These are phyloP conservation scores for Ehretia macrophylla DNA, from an alignment of 257 asterid genomes.

Conservation along the genomic window DNA sequence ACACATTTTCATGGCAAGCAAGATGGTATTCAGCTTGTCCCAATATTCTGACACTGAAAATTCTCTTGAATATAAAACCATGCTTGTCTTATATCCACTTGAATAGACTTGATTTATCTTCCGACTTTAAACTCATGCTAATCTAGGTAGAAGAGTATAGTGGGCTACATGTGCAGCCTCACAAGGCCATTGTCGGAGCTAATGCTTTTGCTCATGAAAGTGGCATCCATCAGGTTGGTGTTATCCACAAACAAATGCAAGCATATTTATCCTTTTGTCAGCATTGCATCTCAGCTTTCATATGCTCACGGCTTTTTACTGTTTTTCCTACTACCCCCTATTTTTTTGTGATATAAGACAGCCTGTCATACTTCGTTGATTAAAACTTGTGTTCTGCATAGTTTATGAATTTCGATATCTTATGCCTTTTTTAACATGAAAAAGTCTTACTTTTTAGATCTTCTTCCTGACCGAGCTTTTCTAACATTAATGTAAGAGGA, in stretches of 20 bases:
- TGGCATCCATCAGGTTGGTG: constrained; percentile 92
- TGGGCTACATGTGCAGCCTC: constrained; percentile 92
- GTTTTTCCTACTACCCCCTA: too few species aligned
- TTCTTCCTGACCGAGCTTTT: too few species aligned
- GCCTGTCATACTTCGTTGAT: too few species aligned
- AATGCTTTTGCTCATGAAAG: constrained; percentile 99
- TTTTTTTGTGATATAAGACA: too few species aligned
- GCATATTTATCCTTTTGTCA: neutral
- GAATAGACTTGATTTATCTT: constrained; percentile 8
- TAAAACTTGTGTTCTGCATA: too few species aligned
- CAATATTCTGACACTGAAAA: neutral
- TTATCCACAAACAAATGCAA: neutral
- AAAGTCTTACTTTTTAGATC: too few species aligned
- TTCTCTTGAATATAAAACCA: neutral
- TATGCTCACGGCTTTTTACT: too few species aligned
- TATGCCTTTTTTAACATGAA: too few species aligned
- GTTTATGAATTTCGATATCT: too few species aligned
- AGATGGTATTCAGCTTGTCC: constrained; percentile 52
- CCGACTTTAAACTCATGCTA: constrained; percentile 10
- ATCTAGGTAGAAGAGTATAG: constrained; percentile 91
- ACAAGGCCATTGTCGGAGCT: constrained; percentile 97
- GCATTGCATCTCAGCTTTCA: neutral
- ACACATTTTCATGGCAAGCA: constrained; percentile 85
- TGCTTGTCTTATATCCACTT: constrained; percentile 4
- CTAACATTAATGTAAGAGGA: too few species aligned